Evolutionary conservation across 495 filamentous ascomycete genomes (phyloP), one percentile per base, ranked within the genome.

Genomic region (Lophiostoma macrostomum): DNA sequence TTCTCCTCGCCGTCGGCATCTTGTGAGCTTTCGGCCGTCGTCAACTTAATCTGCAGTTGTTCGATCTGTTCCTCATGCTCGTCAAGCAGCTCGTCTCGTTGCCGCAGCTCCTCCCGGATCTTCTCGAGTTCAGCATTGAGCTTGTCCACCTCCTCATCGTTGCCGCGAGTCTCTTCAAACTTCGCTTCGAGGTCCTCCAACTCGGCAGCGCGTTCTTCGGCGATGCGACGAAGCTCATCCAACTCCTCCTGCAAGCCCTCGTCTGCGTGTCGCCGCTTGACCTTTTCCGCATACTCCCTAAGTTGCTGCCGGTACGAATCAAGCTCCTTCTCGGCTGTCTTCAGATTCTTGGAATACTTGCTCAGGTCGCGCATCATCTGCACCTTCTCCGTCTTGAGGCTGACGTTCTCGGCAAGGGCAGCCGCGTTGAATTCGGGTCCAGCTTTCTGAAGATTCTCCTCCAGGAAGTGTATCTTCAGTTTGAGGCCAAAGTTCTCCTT

Each of bases 321-420:
- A 3, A 94, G 69, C 22, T 86, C 88, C 46, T 85, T 85, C 72
- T 96, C 89, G 23, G 89, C 89, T 31, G 79, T 74, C 28, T 75
- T 76, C 12, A 98, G 74, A 6, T 78, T 81, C 67, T 95, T 96
- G 63, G 84, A 83, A 69, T 90, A 93, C 43, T 81, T 80, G 41
- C 83, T 79, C 11, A 98, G 79, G 55, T 98, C 93, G 40, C 82
- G 80, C 63, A 91, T 83, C 78, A 97, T 84, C 1, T 87, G 91
- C 45, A 91, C 76, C 65, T 85, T 85, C 65, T 91, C 81, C 44
- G 95, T 87, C 70, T 96, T 96, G 32, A 98, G 81, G 53, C 95
- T 91, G 14, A 91, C 91, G 61, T 97, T 97, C 71, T 98, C 93
- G 64, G 86, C 86, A 11, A 98, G 72, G 0, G 94, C 88, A 18